Evolutionary conservation across 1,284 basidiomycete species (phyloP).

Genomic region (Gomphus bonarii): DNA sequence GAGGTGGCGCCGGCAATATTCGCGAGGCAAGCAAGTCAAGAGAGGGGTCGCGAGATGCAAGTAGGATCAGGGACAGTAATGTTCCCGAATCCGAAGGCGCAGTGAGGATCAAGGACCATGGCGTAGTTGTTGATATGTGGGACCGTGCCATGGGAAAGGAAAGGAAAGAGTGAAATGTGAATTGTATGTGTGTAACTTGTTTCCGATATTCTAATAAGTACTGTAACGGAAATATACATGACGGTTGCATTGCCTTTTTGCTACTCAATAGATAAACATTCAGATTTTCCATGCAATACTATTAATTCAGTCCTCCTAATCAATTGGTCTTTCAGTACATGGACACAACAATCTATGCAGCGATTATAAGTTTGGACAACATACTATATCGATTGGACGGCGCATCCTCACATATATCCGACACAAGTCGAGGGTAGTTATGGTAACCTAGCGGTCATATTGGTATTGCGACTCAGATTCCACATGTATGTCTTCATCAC

Average conservation of each 20-base stretch:
- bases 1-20: slow-evolving; percentile 9
- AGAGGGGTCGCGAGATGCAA: not conserved
- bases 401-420: too few relatives aligned
- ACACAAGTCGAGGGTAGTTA: too few relatives aligned
- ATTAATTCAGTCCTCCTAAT: not conserved
- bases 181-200: not conserved
- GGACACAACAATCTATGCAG: too few relatives aligned
- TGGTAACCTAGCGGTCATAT: too few relatives aligned
- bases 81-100: not conserved
- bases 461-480: too few relatives aligned
- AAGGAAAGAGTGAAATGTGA: not conserved
- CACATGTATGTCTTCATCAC: too few relatives aligned
- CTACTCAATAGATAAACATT: not conserved
- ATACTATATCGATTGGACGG: too few relatives aligned
- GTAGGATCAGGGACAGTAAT: not conserved
- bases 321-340: too few relatives aligned
- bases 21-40: not conserved
- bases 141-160: not conserved
- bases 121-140: not conserved
- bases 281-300: too few relatives aligned
- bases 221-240: too few relatives aligned
- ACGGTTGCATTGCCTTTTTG: not conserved
- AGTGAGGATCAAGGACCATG: not conserved
- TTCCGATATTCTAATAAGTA: too few relatives aligned
- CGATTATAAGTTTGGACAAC: too few relatives aligned